These are phyloP conservation scores for Ascochyta rabiei DNA, from an alignment of 2,329 filamentous ascomycete genomes.

Conservation along the genomic window DNA sequence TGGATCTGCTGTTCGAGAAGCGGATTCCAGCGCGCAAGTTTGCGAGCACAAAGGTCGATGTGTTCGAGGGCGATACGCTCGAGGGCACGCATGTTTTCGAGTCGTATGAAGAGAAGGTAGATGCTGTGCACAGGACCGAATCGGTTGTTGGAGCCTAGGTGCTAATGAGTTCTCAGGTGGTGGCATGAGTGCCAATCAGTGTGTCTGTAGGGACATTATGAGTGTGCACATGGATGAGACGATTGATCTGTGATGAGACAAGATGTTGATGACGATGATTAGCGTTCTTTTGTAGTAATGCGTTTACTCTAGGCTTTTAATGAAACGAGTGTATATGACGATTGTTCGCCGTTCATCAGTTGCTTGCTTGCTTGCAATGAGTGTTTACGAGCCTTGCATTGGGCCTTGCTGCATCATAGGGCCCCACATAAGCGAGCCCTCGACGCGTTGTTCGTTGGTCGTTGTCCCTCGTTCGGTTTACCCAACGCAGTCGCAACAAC, in stretches of 20 bases:
- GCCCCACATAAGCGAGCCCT: slow-evolving; percentile 11
- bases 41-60: slow-evolving; percentile 61
- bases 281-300: neutral
- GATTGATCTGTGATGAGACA: slow-evolving; percentile 4
- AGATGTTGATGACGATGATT: slow-evolving; percentile 1
- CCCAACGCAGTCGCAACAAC: slow-evolving; percentile 23
- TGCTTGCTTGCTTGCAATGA: too few relatives aligned
- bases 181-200: neutral
- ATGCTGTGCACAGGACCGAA: slow-evolving; percentile 29
- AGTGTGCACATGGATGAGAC: slow-evolving; percentile 1
- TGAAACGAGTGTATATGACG: too few relatives aligned
- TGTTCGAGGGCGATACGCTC: slow-evolving; percentile 51
- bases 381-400: neutral
- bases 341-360: too few relatives aligned
- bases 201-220: neutral
- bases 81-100: slow-evolving; percentile 40
- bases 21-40: slow-evolving; percentile 76
- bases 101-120: slow-evolving; percentile 45
- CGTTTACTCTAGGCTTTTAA: neutral
- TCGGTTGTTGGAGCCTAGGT: slow-evolving; percentile 21
- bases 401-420: slow-evolving; percentile 15
- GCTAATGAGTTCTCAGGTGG: slow-evolving; percentile 18
- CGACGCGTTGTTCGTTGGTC: slow-evolving; percentile 13
- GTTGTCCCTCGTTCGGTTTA: neutral
- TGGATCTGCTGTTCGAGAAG: slow-evolving; percentile 83